Base-by-base conservation (phyloP, 805 yeast genomes). In the Debaryomyces hansenii region DNA sequence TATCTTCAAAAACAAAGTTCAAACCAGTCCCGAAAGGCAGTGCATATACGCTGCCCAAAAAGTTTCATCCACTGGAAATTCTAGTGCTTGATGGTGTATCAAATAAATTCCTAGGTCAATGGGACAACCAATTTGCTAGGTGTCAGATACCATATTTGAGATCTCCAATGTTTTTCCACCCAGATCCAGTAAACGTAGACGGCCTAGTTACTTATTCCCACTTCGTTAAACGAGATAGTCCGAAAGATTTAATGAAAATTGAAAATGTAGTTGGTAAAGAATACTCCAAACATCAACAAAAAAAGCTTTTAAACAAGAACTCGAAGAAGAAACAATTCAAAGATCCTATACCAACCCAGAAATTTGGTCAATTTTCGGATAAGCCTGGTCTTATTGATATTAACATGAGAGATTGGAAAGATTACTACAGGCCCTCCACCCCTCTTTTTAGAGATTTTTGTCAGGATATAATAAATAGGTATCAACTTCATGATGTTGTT, bases 141-240 rank as follows among this genome's bases (percentile, higher is more conserved):
- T 72, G 77, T 52, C 66, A 65, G 41, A 75, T 74, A 27, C 78
- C 77, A 1, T 62, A 57, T 45, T 58, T 75, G 9, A 54, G 79
- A 18, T 69, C 75, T 4, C 79, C 79, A 3, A 75, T 75, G 79
- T 73, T 74, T 46, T 75, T 75, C 52, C 79, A 74, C 44, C 70
- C 71, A 0, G 79, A 75, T 46, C 78, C 79, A 0, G 64, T 58
- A 2, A 72, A 71, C 51, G 57, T 74, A 8, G 79, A 74, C 51
- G 77, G 73, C 0, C 50, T 75, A 62, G 65, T 67, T n/a, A 66
- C 69, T 6, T 74, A 56, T 57, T 74, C 79, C 1, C 62, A 65
- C 45, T 43, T 47, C 10, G 48, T 56, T 27, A 56, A 57, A 20
- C 47, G 77, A 15, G 69, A 72, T 43, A 48, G 51, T 9, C 40